Conservation (phyloP, 2,329 filamentous ascomycete genomes). For the Penicillium sp. region DNA sequence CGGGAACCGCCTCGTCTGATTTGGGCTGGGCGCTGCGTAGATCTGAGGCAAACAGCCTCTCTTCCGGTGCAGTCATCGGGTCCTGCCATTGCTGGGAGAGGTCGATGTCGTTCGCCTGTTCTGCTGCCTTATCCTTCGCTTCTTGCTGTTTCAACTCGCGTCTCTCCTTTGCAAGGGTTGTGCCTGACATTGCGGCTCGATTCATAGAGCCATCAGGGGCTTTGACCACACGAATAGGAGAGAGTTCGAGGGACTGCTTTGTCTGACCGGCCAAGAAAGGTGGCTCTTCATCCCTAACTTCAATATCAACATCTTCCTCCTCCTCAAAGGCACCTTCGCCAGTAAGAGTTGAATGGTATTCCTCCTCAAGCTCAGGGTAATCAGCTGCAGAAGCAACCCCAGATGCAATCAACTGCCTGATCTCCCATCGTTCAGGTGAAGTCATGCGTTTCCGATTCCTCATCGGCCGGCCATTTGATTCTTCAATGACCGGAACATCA, state of each 20-base stretch:
- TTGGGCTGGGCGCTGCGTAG: slow-evolving; percentile 66
- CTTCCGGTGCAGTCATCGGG: slow-evolving; percentile 83
- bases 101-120: slow-evolving; percentile 74
- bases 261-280: slow-evolving; percentile 95
- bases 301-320: slow-evolving; percentile 95
- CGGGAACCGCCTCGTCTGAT: slow-evolving; percentile 68
- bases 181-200: slow-evolving; percentile 90
- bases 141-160: slow-evolving; percentile 87
- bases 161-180: slow-evolving; percentile 81
- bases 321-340: slow-evolving; percentile 86
- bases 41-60: slow-evolving; percentile 85
- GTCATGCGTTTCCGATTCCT: slow-evolving; percentile 87
- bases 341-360: slow-evolving; percentile 82
- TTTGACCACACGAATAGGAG: slow-evolving; percentile 93
- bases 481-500: slow-evolving; percentile 63
- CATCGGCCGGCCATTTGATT: slow-evolving; percentile 53
- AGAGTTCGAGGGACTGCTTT: slow-evolving; percentile 90
- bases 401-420: slow-evolving; percentile 91
- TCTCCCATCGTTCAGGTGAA: slow-evolving; percentile 95
- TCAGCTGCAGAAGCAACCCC: slow-evolving; percentile 90
- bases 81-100: slow-evolving; percentile 92
- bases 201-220: slow-evolving; percentile 98
- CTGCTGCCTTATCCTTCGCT: slow-evolving; percentile 70
- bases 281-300: slow-evolving; percentile 92
- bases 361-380: slow-evolving; percentile 90